Evolutionary conservation across 768 basidiomycete species (phyloP).

Genomic region (Rhizopogon rudus): DNA sequence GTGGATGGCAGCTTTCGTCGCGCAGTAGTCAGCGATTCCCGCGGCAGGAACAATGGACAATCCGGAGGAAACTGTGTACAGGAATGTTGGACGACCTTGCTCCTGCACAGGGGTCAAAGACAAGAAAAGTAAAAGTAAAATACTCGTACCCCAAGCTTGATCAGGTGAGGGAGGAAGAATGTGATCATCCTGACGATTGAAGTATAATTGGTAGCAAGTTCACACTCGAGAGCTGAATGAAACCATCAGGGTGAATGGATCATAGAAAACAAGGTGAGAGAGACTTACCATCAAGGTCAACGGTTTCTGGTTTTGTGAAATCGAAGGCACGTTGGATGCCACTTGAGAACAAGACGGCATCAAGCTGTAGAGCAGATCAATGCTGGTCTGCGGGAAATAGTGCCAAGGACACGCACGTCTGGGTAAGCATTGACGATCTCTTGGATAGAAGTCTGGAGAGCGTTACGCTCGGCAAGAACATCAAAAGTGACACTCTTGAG

Average conservation of each 20-base stretch:
- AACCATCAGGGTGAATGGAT: background rate
- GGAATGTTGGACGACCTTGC: slow-evolving; percentile 40
- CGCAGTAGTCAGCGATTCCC: slow-evolving; percentile 44
- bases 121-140: background rate
- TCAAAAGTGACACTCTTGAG: slow-evolving; percentile 42
- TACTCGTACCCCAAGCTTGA: slow-evolving; percentile 42
- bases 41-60: slow-evolving; percentile 43
- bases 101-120: slow-evolving; percentile 17
- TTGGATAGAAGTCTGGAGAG: slow-evolving; percentile 37
- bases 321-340: slow-evolving; percentile 48
- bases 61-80: slow-evolving; percentile 49
- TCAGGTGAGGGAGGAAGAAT: slow-evolving; percentile 49
- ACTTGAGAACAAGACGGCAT: slow-evolving; percentile 49
- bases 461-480: slow-evolving; percentile 32
- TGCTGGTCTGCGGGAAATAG: no score
- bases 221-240: slow-evolving; percentile 20
- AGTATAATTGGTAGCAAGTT: slow-evolving; percentile 52
- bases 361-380: slow-evolving; percentile 35
- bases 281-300: slow-evolving; percentile 35
- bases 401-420: slow-evolving; percentile 31
- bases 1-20: slow-evolving; percentile 54
- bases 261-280: background rate
- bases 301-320: slow-evolving; percentile 37
- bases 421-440: slow-evolving; percentile 40
- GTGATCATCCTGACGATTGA: slow-evolving; percentile 44